These are phyloP conservation scores for Drosera capensis DNA, from an alignment of 148 eudicot species.

Conservation along the genomic window DNA sequence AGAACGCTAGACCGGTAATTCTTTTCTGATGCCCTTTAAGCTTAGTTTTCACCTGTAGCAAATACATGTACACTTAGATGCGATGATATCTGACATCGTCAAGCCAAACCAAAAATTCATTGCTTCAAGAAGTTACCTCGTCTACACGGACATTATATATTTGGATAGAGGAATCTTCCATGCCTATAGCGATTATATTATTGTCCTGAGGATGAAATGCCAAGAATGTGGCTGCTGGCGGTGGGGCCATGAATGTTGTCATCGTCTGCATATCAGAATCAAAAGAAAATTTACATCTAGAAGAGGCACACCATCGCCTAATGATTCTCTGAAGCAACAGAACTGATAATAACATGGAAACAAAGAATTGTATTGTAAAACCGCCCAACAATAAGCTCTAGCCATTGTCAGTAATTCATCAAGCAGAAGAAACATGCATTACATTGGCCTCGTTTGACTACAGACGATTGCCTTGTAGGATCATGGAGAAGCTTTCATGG, in stretches of 20 bases:
- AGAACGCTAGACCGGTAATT: constrained; percentile 63
- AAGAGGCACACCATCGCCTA: too few relatives aligned
- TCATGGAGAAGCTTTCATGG: too few relatives aligned
- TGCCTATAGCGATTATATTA: constrained; percentile 50
- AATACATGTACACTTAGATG: background rate
- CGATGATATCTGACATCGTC: background rate
- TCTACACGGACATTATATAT: constrained; percentile 50
- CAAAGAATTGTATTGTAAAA: too few relatives aligned
- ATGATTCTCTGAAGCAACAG: too few relatives aligned
- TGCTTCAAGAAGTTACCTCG: constrained; percentile 23
- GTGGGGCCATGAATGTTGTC: constrained; percentile 51
- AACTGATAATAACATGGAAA: too few relatives aligned
- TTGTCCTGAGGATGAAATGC: constrained; percentile 66
- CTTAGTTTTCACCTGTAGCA: constrained; percentile 27
- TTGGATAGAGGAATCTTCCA: constrained; percentile 45
- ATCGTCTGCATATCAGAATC: constrained; percentile 27
- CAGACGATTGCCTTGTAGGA: too few relatives aligned
- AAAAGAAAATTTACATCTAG: background rate
- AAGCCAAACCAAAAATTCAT: background rate
- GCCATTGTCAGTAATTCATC: too few relatives aligned
- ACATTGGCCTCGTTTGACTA: too few relatives aligned
- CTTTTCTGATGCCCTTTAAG: constrained; percentile 52
- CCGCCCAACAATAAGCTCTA: too few relatives aligned
- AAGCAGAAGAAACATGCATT: too few relatives aligned
- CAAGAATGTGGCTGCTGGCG: constrained; percentile 49